Evolutionary conservation across 345 rosid species (phyloP).

Genomic region (Hirschfeldia incana): DNA sequence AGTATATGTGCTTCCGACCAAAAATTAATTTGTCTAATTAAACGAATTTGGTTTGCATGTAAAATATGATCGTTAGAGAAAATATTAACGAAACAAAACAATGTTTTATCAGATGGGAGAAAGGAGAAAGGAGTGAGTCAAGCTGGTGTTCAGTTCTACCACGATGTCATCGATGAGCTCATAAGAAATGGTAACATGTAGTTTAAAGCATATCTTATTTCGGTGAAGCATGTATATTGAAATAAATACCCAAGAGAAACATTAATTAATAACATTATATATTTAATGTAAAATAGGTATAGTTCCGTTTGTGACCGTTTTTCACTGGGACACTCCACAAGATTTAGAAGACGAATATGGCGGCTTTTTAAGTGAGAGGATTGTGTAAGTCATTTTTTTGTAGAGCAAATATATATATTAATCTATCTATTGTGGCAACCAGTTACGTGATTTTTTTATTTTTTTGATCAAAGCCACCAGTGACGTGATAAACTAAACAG

Average conservation of each 20-base stretch:
- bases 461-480: not conserved
- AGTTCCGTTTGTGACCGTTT: not conserved
- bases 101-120: slow-evolving; percentile 40
- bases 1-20: not conserved
- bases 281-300: not conserved
- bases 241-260: no score
- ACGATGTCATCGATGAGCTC: not conserved
- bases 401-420: no score
- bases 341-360: slow-evolving; percentile 41
- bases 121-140: slow-evolving; percentile 44
- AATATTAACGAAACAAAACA: not conserved
- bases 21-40: no score
- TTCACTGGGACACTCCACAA: slow-evolving; percentile 32
- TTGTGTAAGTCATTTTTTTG: not conserved
- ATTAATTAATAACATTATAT: no score
- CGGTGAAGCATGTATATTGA: no score
- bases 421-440: not conserved
- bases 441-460: not conserved
- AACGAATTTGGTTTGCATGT: not conserved
- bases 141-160: slow-evolving; percentile 50
- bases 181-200: not conserved
- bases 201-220: not conserved
- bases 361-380: not conserved
- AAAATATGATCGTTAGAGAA: not conserved
- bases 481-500: not conserved